Evolutionary conservation across 345 rosid genomes (phyloP).

Genomic region (Rubroshorea leprosula): DNA sequence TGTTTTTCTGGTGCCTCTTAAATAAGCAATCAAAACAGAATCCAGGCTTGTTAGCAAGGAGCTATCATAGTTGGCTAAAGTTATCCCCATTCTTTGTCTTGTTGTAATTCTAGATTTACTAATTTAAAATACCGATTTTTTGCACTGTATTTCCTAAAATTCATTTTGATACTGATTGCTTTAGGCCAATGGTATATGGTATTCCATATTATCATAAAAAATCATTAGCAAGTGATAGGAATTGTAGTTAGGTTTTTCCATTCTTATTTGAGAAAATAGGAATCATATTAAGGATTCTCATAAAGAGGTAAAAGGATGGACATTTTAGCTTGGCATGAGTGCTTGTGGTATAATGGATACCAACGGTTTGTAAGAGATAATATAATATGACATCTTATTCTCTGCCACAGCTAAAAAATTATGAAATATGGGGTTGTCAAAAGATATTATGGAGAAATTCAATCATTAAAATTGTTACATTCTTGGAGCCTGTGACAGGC

Average conservation of each 20-base stretch:
- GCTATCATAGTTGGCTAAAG: neutral
- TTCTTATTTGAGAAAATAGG: too few species aligned
- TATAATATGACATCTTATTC: too few species aligned
- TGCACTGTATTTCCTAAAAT: neutral
- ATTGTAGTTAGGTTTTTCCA: neutral
- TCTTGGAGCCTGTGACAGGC: neutral
- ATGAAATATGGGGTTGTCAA: neutral
- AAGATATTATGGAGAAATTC: neutral
- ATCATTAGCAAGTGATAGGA: neutral
- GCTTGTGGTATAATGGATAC: neutral
- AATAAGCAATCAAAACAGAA: neutral
- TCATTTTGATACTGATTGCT: neutral
- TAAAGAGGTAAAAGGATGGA: neutral
- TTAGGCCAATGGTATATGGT: neutral
- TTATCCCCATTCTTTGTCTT: neutral
- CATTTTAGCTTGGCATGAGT: neutral
- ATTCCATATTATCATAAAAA: too few species aligned
- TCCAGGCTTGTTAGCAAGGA: neutral
- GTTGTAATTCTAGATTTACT: neutral
- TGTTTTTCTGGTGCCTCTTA: neutral
- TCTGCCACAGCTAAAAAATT: too few species aligned
- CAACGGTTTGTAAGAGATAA: neutral
- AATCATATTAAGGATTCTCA: neutral
- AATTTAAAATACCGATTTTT: too few species aligned
- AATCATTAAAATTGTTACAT: too few species aligned